phyloP scores from a whole-genome alignment of 257 asterid species.

The Agastache rugosa region DNA sequence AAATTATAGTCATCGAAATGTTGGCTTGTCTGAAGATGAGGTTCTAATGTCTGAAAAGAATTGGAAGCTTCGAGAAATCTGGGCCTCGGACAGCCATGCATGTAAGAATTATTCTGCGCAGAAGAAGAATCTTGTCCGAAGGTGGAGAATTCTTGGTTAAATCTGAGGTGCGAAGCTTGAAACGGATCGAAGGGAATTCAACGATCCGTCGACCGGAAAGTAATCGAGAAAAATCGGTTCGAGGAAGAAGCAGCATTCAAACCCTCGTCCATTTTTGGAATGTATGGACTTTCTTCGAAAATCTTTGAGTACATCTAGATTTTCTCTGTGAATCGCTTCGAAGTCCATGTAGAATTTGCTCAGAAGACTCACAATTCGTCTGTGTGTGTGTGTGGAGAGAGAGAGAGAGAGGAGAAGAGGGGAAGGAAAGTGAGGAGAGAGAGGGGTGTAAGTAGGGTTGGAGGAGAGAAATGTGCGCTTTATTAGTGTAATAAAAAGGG shows the following conservation, averaged over 20 bases:
- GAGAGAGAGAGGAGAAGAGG: slow-evolving; percentile 14
- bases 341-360: slow-evolving; percentile 42
- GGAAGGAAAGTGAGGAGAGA: slow-evolving; percentile 10
- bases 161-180: slow-evolving; percentile 33
- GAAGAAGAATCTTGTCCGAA: slow-evolving; percentile 2
- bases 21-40: slow-evolving; percentile 28
- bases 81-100: slow-evolving; percentile 34
- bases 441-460: slow-evolving; percentile 15
- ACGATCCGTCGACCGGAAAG: slow-evolving; percentile 30
- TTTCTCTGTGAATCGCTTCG: slow-evolving; percentile 32
- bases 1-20: slow-evolving; percentile 3
- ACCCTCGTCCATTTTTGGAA: slow-evolving; percentile 35
- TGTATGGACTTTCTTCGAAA: slow-evolving; percentile 32
- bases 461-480: slow-evolving; percentile 40
- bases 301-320: slow-evolving; percentile 34
- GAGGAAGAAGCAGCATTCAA: slow-evolving; percentile 9
- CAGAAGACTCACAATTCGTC: neutral
- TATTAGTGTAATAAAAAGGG: slow-evolving; percentile 35
- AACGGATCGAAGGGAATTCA: slow-evolving; percentile 46
- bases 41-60: slow-evolving; percentile 25
- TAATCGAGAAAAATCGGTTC: slow-evolving; percentile 28
- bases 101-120: neutral
- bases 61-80: slow-evolving; percentile 5
- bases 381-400: too few species aligned
- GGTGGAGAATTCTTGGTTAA: slow-evolving; percentile 30